A percentile compares a stretch with the other conserved stretches of the same genome.
phyloP scores from a whole-genome alignment of 1,139 yeast genomes.

The Hanseniaspora sp. region DNA sequence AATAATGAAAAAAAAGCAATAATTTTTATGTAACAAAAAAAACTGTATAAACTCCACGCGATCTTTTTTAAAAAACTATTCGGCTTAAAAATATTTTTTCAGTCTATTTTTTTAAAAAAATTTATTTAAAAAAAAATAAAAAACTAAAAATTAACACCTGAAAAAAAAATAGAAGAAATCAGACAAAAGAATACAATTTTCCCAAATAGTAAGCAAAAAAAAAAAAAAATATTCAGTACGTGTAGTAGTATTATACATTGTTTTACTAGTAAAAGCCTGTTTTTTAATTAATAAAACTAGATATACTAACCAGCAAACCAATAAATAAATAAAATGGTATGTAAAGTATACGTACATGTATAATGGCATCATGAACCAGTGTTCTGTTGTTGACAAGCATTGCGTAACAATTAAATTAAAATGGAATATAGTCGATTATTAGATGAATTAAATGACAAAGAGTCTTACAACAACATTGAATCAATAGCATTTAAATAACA shows the following conservation, averaged over 20 bases:
- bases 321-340: slow-evolving; percentile 15
- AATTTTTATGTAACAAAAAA: neutral
- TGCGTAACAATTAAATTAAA: neutral
- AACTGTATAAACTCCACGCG: too few relatives aligned
- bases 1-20: too few relatives aligned
- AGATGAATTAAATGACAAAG: neutral
- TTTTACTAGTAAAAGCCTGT: neutral
- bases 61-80: too few relatives aligned
- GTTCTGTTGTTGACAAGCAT: neutral
- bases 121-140: too few relatives aligned
- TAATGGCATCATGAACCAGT: neutral
- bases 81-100: neutral
- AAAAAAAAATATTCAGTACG: neutral
- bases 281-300: neutral
- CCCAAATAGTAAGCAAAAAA: neutral
- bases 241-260: neutral
- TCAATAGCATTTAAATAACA: too few relatives aligned
- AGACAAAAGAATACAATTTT: neutral
- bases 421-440: neutral
- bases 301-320: slow-evolving; percentile 11
- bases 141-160: too few relatives aligned
- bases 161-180: too few relatives aligned
- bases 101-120: neutral
- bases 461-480: too few relatives aligned
- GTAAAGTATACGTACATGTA: neutral